Base-by-base conservation (phyloP, 2,329 filamentous ascomycete genomes). In the Aspergillus tanneri region DNA sequence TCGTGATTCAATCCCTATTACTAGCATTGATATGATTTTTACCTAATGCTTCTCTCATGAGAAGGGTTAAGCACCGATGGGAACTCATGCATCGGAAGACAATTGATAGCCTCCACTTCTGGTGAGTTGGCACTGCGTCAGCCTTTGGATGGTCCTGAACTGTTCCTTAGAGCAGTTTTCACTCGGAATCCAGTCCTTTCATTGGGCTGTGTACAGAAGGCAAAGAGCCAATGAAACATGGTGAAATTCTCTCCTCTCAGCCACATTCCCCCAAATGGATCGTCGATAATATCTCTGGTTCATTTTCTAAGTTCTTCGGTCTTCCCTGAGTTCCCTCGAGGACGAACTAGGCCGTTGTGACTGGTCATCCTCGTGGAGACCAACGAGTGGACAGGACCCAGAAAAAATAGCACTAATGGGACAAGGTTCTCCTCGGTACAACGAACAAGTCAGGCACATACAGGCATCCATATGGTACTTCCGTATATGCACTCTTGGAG, bases 281-380 rank as follows among this genome's bases (percentile, higher is more conserved):
- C 44, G 50, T n/a, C n/a, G n/a, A n/a, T n/a, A n/a, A n/a, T n/a
- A 50, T 45, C 48, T 36, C 42, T 23, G 34, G 43, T 53, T 52
- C 47, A 42, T 47, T 39, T 48, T 10, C 28, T 16, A 32, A 16
- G 11, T 34, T 19, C 16, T 5, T 8, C 30, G 14, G 6, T 42
- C 19, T 19, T 35, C 39, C 45, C 34, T n/a, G 36, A 21, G 21
- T 19, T 11, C 6, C 43, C 43, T 50, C 42, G 34, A 47, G 25
- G 43, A 14, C 35, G 37, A 39, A 51, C 53, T 52, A 50, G 53
- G 54, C 55, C 41, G 42, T 47, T 52, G 45, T 41, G 55, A 54
- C 49, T 54, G 49, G 53, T 57, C 55, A 55, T 28, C 53, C 50
- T 56, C 53, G 50, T 57, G 53, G 48, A 49, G 46, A 43, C 14